A percentile compares a stretch with the other conserved stretches of the same genome.
These are phyloP conservation scores for Fusarium fujikuroi DNA, from an alignment of 2,329 filamentous ascomycete species.

Conservation along the genomic window DNA sequence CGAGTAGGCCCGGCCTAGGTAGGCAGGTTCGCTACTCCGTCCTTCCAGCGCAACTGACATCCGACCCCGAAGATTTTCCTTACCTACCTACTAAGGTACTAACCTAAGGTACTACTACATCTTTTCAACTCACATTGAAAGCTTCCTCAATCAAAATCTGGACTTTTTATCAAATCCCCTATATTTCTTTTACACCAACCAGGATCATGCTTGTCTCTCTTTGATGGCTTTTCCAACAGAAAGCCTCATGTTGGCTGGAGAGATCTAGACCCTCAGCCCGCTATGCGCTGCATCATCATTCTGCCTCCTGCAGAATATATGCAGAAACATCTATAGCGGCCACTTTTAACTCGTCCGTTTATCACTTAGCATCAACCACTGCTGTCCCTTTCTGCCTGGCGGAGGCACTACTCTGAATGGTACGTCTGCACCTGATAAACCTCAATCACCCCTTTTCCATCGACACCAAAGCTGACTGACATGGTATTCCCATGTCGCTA, in stretches of 20 bases:
- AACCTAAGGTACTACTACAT: neutral
- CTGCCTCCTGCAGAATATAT: conserved; percentile 24
- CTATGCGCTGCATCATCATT: conserved; percentile 24
- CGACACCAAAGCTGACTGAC: conserved; percentile 6
- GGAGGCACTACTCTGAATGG: conserved; percentile 14
- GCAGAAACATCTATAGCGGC: conserved; percentile 28
- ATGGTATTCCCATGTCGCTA: conserved; percentile 32
- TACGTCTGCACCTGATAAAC: conserved; percentile 17
- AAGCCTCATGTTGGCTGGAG: conserved; percentile 8
- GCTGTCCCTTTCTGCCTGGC: neutral
- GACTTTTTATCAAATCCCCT: neutral
- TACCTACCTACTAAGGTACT: neutral
- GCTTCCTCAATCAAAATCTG: conserved; percentile 3
- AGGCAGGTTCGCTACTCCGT: neutral
- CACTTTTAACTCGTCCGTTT: conserved; percentile 11
- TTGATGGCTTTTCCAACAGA: neutral
- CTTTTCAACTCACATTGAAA: conserved; percentile 1
- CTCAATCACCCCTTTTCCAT: conserved; percentile 36
- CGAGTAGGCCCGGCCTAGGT: neutral
- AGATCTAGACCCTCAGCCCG: conserved; percentile 33
- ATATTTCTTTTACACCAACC: neutral
- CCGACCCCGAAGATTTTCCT: neutral
- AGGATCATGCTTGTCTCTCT: conserved; percentile 16
- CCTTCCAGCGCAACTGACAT: neutral
- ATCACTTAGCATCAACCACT: conserved; percentile 18